Percentiles rank a stretch among this genome's conserved stretches.
phyloP scores from a whole-genome alignment of 2,329 filamentous ascomycete species.

The Claviceps sp. region DNA sequence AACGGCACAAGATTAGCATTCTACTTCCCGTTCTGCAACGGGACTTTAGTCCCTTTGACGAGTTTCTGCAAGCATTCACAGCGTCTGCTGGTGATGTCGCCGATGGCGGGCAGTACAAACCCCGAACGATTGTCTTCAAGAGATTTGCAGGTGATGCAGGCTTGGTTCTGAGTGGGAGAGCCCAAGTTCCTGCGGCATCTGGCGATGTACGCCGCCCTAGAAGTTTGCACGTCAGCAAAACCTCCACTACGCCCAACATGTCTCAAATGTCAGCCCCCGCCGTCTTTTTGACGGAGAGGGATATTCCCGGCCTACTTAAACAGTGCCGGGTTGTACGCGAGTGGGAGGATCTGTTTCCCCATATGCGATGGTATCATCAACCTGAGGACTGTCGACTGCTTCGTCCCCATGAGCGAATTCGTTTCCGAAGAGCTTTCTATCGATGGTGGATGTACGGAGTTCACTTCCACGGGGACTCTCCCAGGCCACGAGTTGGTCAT shows the following conservation, averaged over 20 bases:
- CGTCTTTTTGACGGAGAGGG: conserved; percentile 17
- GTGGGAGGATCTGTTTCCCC: conserved; percentile 28
- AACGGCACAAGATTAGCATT: conserved; percentile 25
- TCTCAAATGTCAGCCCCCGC: conserved; percentile 8
- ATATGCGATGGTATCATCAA: conserved; percentile 32
- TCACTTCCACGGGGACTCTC: conserved; percentile 35
- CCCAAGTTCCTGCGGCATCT: not conserved
- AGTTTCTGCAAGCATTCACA: conserved; percentile 33
- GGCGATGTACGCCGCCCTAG: not conserved
- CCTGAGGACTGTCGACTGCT: conserved; percentile 33
- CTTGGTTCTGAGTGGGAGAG: conserved; percentile 9
- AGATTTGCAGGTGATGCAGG: conserved; percentile 21
- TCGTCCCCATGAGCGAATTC: conserved; percentile 26
- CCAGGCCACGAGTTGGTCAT: conserved; percentile 22
- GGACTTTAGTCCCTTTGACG: conserved; percentile 31
- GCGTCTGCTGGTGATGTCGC: conserved; percentile 25
- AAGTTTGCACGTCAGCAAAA: conserved; percentile 11
- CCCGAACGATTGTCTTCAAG: conserved; percentile 26
- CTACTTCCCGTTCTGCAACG: conserved; percentile 27
- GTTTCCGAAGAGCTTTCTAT: conserved; percentile 37
- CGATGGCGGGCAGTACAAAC: conserved; percentile 21
- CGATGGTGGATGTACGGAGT: conserved; percentile 41
- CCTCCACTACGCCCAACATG: not conserved
- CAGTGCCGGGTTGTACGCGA: conserved; percentile 23
- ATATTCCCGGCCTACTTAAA: conserved; percentile 20